Base-by-base conservation (phyloP, 2,329 filamentous ascomycete genomes). In the Penicillium rolfsii region DNA sequence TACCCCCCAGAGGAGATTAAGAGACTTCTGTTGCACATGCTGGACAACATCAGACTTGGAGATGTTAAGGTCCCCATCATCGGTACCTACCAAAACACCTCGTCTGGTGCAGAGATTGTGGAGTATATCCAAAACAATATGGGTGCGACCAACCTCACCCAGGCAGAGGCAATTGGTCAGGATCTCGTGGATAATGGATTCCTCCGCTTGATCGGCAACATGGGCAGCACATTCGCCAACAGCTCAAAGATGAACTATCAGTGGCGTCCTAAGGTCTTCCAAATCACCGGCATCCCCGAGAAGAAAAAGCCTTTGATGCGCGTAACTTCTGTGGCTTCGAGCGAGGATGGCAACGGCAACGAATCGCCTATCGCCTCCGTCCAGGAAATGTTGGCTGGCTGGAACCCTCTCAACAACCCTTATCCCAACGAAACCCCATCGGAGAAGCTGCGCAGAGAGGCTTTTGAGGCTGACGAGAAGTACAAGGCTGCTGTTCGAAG, bases 221-320 rank as follows among this genome's bases (percentile, higher is more conserved):
- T 99, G 57, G 95, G 95, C 62, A 98, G 87, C 79, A 91, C 90
- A 1, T 99, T 99, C 74, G 93, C 94, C 70, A 99, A 99, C 80
- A 98, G 93, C 82, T 97, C 93, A 66, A 92, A 90, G 78, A 90
- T 98, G 87, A 94, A 91, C 75, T 99, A 99, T 76, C 95, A 99
- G 77, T 99, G 95, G 95, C 89, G 92, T 57, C 87, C 93, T 7
- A 96, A 92, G 80, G 89, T 91, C 5, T 99, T 98, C 80, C 89
- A 96, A 73, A 76, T 95, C 59, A 89, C 92, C 28, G 94, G 93
- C 24, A 83, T 97, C 56, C 93, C 91, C 0, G 94, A 97, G 76
- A 97, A 92, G 84, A 96, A 93, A 82, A 83, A 85, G 61, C 76
- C 87, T 1, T 74, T 94, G 53, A 84, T 85, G 66, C 87, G 93